These are phyloP conservation scores for Eucalyptus camaldulensis DNA, from an alignment of 345 rosid genomes.

Conservation along the genomic window DNA sequence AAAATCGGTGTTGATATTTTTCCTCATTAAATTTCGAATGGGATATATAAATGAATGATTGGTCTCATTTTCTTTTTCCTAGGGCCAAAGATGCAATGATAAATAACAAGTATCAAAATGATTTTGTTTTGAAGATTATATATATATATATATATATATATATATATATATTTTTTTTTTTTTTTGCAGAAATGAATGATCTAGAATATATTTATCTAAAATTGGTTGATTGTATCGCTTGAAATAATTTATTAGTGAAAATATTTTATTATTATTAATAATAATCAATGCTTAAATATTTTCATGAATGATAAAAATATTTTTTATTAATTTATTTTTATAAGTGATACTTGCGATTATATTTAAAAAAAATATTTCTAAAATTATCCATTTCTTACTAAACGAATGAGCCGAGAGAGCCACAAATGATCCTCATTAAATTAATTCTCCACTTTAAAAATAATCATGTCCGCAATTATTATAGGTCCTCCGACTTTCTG, in stretches of 20 bases:
- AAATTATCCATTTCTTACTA: too few species aligned
- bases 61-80: neutral
- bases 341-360: neutral
- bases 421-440: neutral
- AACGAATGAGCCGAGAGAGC: neutral
- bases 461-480: neutral
- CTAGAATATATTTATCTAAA: too few species aligned
- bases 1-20: neutral
- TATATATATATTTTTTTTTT: too few species aligned
- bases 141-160: too few species aligned
- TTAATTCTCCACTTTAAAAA: neutral
- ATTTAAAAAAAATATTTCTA: too few species aligned
- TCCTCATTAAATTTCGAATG: neutral
- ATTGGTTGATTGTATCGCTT: too few species aligned
- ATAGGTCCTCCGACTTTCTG: neutral
- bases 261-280: too few species aligned
- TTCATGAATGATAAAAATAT: too few species aligned
- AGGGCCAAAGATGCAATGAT: neutral
- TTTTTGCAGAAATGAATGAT: rapidly evolving
- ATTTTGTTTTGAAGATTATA: neutral
- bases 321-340: too few species aligned
- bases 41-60: neutral
- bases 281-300: too few species aligned
- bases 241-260: too few species aligned
- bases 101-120: neutral